Percentiles rank a stretch among this genome's conserved stretches.
Evolutionary conservation across 1,284 basidiomycete species (phyloP).

Genomic region (Cryptococcus maquisensis): DNA sequence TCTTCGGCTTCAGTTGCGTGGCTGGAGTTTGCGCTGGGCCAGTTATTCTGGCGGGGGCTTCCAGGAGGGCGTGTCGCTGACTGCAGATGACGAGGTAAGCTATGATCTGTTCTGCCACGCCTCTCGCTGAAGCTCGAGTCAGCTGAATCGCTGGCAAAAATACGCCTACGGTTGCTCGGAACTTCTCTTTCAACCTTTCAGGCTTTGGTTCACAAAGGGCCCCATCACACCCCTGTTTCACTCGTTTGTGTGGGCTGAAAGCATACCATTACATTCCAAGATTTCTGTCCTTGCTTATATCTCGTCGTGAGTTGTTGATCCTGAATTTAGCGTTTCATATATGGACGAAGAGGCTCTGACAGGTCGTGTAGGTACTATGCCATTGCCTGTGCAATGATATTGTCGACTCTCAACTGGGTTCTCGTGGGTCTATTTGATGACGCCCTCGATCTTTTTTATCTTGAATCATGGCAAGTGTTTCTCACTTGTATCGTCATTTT

Average conservation of each 20-base stretch:
- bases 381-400: conserved; percentile 62
- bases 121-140: too few relatives aligned
- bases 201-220: conserved; percentile 65
- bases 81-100: conserved; percentile 43
- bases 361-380: conserved; percentile 62
- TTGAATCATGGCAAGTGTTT: conserved; percentile 37
- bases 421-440: conserved; percentile 58
- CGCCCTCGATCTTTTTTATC: conserved; percentile 9
- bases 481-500: conserved; percentile 72
- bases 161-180: conserved; percentile 71
- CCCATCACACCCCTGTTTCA: conserved; percentile 73
- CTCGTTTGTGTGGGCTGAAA: conserved; percentile 64
- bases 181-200: conserved; percentile 70
- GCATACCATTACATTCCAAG: conserved; percentile 76
- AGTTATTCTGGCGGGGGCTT: conserved; percentile 74
- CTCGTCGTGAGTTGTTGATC: conserved; percentile 58
- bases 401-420: conserved; percentile 67
- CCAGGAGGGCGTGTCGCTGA: conserved; percentile 79
- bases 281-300: conserved; percentile 61
- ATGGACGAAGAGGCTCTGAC: too few relatives aligned
- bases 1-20: conserved; percentile 56
- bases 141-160: conserved; percentile 73
- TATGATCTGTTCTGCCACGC: too few relatives aligned
- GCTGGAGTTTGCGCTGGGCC: conserved; percentile 76
- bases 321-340: too few relatives aligned